Base-by-base conservation (phyloP, 805 yeast genomes). In the Candida saitoana region DNA sequence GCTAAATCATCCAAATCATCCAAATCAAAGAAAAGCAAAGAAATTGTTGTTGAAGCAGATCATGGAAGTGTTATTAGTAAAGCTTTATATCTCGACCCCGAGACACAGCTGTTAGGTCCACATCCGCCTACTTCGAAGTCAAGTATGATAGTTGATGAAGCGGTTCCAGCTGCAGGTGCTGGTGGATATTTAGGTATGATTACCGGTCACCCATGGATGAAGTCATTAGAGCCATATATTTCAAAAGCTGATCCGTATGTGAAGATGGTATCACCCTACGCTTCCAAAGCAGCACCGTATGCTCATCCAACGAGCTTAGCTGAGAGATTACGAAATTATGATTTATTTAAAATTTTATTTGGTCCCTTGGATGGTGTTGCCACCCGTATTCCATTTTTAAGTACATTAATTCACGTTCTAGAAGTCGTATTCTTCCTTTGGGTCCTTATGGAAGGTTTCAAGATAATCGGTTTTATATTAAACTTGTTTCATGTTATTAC, bases 1-100 rank as follows among this genome's bases (percentile, higher is more conserved):
- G 16, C 37, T 2, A 18, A n/a, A n/a, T 24, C 37, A 6, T 18
- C 40, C 18, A 19, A 34, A 24, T 17, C 31, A 42, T 3, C 9
- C 9, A 29, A 14, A 11, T 29, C 32, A 14, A 29, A 29, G 32
- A 9, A 14, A 29, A 29, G 16, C 11, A 53, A 56, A 29, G 69
- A 63, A 44, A 55, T 58, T 33, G 50, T 55, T 3, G 49, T 67
- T 27, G 72, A 65, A 42, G 57, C 49, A 2, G 58, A 49, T 19
- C 57, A 50, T 25, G 55, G 40, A 2, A 44, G 42, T 30, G 25
- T 36, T 3, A 49, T 54, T 14, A 58, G 48, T 18, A 57, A 57
- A 39, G 67, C 63, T 35, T 43, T 67, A 15, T 56, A 55, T 43
- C 63, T 47, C 38, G 63, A 68, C 47, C 67, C 67, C 2, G 41